Evolutionary conservation across 805 yeast species (phyloP).

Genomic region (Pichia phayaonensis): DNA sequence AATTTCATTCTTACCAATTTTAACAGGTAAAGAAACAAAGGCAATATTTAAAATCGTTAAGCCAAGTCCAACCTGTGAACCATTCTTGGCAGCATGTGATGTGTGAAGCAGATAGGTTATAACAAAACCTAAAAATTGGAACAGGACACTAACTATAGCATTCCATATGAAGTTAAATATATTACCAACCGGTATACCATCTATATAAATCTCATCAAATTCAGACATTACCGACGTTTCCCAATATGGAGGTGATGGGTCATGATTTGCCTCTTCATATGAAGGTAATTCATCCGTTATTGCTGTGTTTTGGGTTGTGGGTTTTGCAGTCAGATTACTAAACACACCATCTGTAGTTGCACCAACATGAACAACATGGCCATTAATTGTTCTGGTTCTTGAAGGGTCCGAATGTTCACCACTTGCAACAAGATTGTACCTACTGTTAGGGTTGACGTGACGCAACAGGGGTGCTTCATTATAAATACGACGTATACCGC

Average conservation of each 20-base stretch:
- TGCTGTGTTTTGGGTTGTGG: slow-evolving; percentile 40
- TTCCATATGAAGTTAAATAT: slow-evolving; percentile 88
- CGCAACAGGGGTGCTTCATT: slow-evolving; percentile 26
- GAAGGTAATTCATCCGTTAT: slow-evolving; percentile 68
- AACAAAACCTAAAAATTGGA: slow-evolving; percentile 89
- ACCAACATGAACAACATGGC: slow-evolving; percentile 14
- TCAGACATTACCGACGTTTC: slow-evolving; percentile 81
- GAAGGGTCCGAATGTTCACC: slow-evolving; percentile 3
- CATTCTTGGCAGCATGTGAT: slow-evolving; percentile 95
- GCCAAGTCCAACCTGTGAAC: slow-evolving; percentile 89
- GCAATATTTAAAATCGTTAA: slow-evolving; percentile 72
- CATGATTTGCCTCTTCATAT: slow-evolving; percentile 92
- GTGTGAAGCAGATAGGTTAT: slow-evolving; percentile 88
- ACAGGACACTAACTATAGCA: slow-evolving; percentile 76
- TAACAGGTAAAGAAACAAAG: slow-evolving; percentile 43
- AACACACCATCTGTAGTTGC: slow-evolving; percentile 78
- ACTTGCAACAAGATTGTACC: slow-evolving; percentile 19
- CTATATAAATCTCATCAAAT: slow-evolving; percentile 86
- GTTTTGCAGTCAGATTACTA: slow-evolving; percentile 85
- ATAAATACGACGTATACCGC: background rate
- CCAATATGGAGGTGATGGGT: slow-evolving; percentile 95
- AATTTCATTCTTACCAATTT: slow-evolving; percentile 13
- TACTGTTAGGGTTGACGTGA: slow-evolving; percentile 18
- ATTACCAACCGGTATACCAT: slow-evolving; percentile 93
- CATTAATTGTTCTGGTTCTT: slow-evolving; percentile 15